phyloP scores from a whole-genome alignment of 139 green algal species.

The Ettlia oleoabundans region DNA sequence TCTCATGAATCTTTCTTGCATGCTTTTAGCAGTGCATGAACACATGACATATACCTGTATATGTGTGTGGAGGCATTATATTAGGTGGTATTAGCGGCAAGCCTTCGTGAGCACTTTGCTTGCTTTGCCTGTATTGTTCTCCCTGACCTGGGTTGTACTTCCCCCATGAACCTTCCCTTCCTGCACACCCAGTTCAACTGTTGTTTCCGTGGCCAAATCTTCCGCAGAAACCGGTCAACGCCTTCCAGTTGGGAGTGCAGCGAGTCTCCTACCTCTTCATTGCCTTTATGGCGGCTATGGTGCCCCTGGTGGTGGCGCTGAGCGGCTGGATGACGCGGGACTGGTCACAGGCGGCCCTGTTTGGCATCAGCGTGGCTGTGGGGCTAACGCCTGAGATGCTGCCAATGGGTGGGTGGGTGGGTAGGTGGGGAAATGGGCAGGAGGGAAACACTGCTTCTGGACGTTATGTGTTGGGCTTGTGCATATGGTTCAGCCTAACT shows the following conservation, averaged over 20 bases:
- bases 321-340: slow-evolving; percentile 8
- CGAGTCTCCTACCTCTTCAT: slow-evolving; percentile 34
- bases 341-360: slow-evolving; percentile 21
- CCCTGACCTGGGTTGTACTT: no score
- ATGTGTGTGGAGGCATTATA: no score
- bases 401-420: background rate
- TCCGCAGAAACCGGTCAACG: slow-evolving; percentile 24
- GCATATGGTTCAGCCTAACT: no score
- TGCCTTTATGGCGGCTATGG: slow-evolving; percentile 37
- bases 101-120: no score
- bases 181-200: background rate
- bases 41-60: no score
- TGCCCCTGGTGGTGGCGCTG: slow-evolving; percentile 32
- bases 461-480: no score
- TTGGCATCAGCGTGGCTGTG: slow-evolving; percentile 38
- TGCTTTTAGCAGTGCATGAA: no score
- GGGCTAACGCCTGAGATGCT: slow-evolving; percentile 43
- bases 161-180: no score
- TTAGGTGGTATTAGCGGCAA: no score
- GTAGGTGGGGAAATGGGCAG: background rate
- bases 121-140: no score
- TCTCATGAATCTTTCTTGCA: no score
- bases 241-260: slow-evolving; percentile 27
- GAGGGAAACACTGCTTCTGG: no score
- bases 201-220: background rate